Evolutionary conservation across 208 protist genomes (phyloP).

Genomic region (Trypanosoma brucei): DNA sequence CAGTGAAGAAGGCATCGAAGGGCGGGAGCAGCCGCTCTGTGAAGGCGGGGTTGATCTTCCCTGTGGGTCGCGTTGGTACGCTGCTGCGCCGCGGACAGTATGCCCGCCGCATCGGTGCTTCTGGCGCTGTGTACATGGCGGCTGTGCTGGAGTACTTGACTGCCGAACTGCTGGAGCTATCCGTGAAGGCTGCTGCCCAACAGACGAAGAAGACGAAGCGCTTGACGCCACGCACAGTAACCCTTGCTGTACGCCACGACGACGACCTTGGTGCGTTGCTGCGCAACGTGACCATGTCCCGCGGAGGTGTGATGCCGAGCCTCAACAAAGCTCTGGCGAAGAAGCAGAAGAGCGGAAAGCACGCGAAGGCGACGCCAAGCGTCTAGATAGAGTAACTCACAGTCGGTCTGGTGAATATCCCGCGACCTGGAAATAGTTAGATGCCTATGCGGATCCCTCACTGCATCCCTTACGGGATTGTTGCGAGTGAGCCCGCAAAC

Average conservation of each 20-base stretch:
- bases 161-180: slow-evolving; percentile 80
- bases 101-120: slow-evolving; percentile 94
- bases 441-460: neutral
- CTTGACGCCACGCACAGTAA: slow-evolving; percentile 70
- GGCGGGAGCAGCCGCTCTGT: slow-evolving; percentile 78
- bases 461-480: neutral
- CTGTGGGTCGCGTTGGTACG: slow-evolving; percentile 97
- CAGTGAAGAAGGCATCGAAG: slow-evolving; percentile 74
- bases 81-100: slow-evolving; percentile 95
- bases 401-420: neutral
- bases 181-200: slow-evolving; percentile 73
- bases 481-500: neutral
- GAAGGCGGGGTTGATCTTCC: slow-evolving; percentile 98
- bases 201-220: slow-evolving; percentile 61
- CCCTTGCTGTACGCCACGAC: slow-evolving; percentile 76
- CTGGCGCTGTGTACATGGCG: slow-evolving; percentile 98
- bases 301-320: slow-evolving; percentile 78
- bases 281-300: slow-evolving; percentile 71
- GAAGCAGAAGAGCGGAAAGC: slow-evolving; percentile 76
- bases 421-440: slow-evolving; percentile 4
- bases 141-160: slow-evolving; percentile 98
- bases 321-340: slow-evolving; percentile 73
- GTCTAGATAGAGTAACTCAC: slow-evolving; percentile 22
- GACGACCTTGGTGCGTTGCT: slow-evolving; percentile 63
- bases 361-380: slow-evolving; percentile 45